These are phyloP conservation scores for Salix arbutifolia DNA, from an alignment of 345 rosid genomes.

Conservation along the genomic window DNA sequence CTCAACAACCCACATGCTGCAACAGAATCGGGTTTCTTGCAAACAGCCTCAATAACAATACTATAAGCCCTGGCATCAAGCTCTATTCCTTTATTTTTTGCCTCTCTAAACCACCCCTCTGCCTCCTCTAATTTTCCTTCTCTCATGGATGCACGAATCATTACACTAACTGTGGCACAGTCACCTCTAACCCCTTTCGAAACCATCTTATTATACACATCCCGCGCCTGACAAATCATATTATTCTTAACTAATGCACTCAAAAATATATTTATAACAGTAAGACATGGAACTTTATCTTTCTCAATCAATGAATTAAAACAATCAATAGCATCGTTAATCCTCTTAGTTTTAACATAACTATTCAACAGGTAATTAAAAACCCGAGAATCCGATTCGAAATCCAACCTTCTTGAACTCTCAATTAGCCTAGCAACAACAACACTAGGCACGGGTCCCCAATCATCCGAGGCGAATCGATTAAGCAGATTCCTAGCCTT, in stretches of 20 bases:
- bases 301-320: slow-evolving; percentile 42
- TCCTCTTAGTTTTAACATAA: slow-evolving; percentile 36
- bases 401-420: slow-evolving; percentile 32
- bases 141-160: slow-evolving; percentile 57
- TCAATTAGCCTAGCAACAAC: slow-evolving; percentile 41
- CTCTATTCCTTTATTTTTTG: slow-evolving; percentile 42
- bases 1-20: slow-evolving; percentile 46
- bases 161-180: slow-evolving; percentile 28
- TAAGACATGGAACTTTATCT: slow-evolving; percentile 30
- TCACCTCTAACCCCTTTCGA: slow-evolving; percentile 43
- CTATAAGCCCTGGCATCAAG: slow-evolving; percentile 45
- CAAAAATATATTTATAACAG: slow-evolving; percentile 37
- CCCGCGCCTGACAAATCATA: slow-evolving; percentile 39
- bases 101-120: slow-evolving; percentile 36
- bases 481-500: slow-evolving; percentile 40
- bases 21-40: slow-evolving; percentile 35
- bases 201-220: slow-evolving; percentile 48
- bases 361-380: slow-evolving; percentile 60
- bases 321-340: slow-evolving; percentile 38
- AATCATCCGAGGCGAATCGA: slow-evolving; percentile 31
- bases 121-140: slow-evolving; percentile 50
- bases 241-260: slow-evolving; percentile 40
- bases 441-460: slow-evolving; percentile 30
- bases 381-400: slow-evolving; percentile 39
- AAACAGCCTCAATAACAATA: slow-evolving; percentile 44